Evolutionary conservation across 495 filamentous ascomycete genomes (phyloP), one percentile per base, ranked within the genome.

Genomic region (Trichoderma erinaceum): DNA sequence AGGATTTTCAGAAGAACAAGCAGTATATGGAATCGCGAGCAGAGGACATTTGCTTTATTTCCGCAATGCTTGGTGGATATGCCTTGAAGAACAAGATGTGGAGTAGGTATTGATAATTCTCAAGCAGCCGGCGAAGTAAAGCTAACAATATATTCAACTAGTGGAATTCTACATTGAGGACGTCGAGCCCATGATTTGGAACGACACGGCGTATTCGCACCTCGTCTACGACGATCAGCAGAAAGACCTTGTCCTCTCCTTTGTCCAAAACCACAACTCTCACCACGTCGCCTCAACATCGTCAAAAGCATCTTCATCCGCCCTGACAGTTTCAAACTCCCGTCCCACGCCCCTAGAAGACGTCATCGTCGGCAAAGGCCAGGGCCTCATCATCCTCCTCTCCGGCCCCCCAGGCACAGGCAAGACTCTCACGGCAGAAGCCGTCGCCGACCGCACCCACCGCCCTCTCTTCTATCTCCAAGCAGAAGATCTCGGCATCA

Each of bases 401-500:
- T 66, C 66, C 25, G 87, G 87, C 0, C 75, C 75, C 3, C 85
- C 87, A 0, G 86, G 85, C 0, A 80, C 81, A 1, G 85, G 86
- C 12, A 88, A 89, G 71, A 88, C 87, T 2, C 73, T 84, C 0
- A 88, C 85, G 16, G 86, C 86, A 5, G 81, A 84, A 68, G 73
- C 76, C 11, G 78, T 87, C 6, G 84, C 86, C 0, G 84, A 86
- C 66, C 71, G 79, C 13, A 79, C 78, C 1, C 71, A 78, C 8
- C 75, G 75, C 1, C 85, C 86, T 0, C 75, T 88, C 0, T 85
- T 84, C 69, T 75, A 79, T 10, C 76, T 88, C 5, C 82, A 81
- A 23, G 79, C 80, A 6, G 85, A 85, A 25, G 84, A 88, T 58
- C 73, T 88, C 1, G 83, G 84, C 7, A 84, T 77, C 41, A 75